Evolutionary conservation across 2,329 filamentous ascomycete species (phyloP).

Genomic region (Paecilomyces variotii): DNA sequence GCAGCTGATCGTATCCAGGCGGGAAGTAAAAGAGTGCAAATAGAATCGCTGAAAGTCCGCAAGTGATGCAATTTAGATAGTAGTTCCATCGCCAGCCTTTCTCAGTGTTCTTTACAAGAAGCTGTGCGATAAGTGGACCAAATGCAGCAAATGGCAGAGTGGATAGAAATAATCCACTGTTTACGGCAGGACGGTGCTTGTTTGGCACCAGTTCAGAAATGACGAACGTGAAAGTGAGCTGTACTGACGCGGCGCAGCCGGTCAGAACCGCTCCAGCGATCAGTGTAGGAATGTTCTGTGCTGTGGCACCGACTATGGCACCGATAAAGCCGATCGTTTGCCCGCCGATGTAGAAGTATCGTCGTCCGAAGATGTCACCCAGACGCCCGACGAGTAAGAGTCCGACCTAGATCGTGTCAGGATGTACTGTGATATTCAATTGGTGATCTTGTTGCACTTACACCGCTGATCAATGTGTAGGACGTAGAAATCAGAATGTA

Average conservation of each 20-base stretch:
- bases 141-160: constrained; percentile 20
- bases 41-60: constrained; percentile 31
- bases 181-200: constrained; percentile 25
- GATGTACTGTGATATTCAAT: not conserved
- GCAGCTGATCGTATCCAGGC: constrained; percentile 38
- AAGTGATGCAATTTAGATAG: constrained; percentile 41
- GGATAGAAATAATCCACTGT: constrained; percentile 24
- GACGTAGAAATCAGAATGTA: constrained; percentile 20
- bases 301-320: constrained; percentile 29
- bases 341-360: constrained; percentile 24
- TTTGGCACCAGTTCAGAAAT: constrained; percentile 34
- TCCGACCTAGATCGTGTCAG: constrained; percentile 9
- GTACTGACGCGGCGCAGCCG: constrained; percentile 29
- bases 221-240: constrained; percentile 31
- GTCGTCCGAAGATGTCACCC: constrained; percentile 29
- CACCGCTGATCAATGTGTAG: constrained; percentile 17
- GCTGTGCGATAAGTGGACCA: constrained; percentile 42
- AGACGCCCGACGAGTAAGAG: constrained; percentile 25
- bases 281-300: constrained; percentile 27
- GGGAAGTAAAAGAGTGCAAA: constrained; percentile 43
- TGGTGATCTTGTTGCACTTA: not conserved
- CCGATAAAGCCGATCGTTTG: constrained; percentile 26
- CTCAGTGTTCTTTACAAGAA: constrained; percentile 36
- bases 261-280: constrained; percentile 31
- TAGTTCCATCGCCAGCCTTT: constrained; percentile 44